A percentile compares a stretch with the other conserved stretches of the same genome.
Evolutionary conservation across 371 early-diverging fungal genomes (phyloP).

Genomic region (Mortierella sp.): DNA sequence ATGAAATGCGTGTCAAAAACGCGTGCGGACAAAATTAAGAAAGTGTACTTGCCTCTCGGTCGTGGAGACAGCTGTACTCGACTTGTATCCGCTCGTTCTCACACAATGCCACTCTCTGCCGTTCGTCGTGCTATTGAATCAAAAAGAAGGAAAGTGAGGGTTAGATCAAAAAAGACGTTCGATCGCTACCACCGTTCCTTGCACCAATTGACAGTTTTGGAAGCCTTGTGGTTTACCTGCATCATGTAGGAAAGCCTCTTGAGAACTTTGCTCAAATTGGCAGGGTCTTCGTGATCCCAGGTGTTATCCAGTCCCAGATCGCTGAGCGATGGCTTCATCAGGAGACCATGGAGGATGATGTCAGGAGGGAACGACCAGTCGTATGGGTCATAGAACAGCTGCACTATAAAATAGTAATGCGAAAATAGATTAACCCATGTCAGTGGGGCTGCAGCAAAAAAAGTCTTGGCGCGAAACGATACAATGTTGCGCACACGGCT

Average conservation of each 20-base stretch:
- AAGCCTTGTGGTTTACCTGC: conserved; percentile 27
- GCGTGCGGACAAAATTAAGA: not conserved
- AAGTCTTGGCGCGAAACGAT: conserved; percentile 3
- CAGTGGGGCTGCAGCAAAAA: not conserved
- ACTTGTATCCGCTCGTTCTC: conserved; percentile 55
- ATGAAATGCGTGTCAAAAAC: not conserved
- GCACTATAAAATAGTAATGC: conserved; percentile 14
- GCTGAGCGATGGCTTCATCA: conserved; percentile 26
- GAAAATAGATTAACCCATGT: not conserved
- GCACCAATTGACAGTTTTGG: not conserved
- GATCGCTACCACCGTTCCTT: not conserved
- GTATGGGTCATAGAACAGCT: conserved; percentile 48
- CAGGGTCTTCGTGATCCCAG: conserved; percentile 44
- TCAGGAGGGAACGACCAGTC: conserved; percentile 57
- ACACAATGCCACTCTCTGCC: conserved; percentile 36
- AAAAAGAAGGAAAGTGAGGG: not conserved
- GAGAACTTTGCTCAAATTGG: conserved; percentile 43
- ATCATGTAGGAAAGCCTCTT: conserved; percentile 34
- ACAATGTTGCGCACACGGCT: not conserved
- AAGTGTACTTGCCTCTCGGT: conserved; percentile 27
- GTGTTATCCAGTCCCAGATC: conserved; percentile 49
- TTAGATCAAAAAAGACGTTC: not conserved
- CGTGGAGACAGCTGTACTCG: conserved; percentile 46
- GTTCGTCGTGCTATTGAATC: conserved; percentile 34
- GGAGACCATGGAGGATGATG: conserved; percentile 34